phyloP scores from a whole-genome alignment of 2,329 filamentous ascomycete species.

The Verticillium isaacii region DNA sequence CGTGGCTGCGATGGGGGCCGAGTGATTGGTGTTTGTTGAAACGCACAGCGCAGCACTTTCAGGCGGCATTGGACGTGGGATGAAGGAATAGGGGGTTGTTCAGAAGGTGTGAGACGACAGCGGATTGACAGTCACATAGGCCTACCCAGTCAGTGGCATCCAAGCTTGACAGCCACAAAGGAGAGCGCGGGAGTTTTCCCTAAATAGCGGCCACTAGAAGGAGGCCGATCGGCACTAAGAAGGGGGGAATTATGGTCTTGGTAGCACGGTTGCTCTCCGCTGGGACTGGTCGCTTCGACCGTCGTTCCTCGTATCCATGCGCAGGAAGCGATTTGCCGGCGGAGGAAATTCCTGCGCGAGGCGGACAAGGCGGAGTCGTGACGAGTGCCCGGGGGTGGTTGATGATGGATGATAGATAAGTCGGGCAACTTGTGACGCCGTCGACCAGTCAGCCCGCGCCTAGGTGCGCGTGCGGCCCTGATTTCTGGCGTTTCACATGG shows the following conservation, averaged over 20 bases:
- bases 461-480: no score
- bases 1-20: neutral
- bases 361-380: neutral
- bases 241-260: neutral
- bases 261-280: neutral
- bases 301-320: neutral
- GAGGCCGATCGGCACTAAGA: neutral
- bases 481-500: no score
- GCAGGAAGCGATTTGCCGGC: neutral
- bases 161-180: neutral
- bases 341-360: neutral
- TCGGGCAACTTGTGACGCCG: neutral
- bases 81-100: neutral
- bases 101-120: neutral
- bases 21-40: neutral
- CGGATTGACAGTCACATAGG: neutral
- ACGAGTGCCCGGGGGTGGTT: neutral
- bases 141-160: neutral
- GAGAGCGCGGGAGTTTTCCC: neutral
- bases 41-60: neutral
- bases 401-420: neutral
- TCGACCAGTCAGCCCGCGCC: neutral
- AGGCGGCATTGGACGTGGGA: neutral
- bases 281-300: neutral
- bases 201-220: constrained; percentile 2